A percentile compares a stretch with the other conserved stretches of the same genome.
Conservation (phyloP, 129 eudicot species). For the Logfia minima region DNA sequence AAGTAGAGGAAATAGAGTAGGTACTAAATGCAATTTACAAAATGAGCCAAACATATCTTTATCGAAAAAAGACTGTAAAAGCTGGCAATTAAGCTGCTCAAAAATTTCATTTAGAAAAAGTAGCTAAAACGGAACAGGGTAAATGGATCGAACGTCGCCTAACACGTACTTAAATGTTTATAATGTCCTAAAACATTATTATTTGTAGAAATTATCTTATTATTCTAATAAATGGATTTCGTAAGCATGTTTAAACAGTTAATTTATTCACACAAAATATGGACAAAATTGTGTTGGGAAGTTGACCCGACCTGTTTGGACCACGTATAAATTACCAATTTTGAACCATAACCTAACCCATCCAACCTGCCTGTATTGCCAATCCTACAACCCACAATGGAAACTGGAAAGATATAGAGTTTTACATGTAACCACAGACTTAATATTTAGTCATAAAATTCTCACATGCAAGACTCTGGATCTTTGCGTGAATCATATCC, state of each 20-base stretch:
- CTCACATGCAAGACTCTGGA: conserved; percentile 93
- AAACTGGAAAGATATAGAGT: not conserved
- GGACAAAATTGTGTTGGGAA: not conserved
- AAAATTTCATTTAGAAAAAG: not conserved
- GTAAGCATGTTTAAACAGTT: not conserved
- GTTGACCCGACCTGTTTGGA: not conserved
- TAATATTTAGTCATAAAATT: not conserved
- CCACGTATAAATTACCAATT: not conserved
- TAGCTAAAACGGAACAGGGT: not conserved
- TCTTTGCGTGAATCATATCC: conserved; percentile 98
- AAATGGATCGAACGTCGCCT: not conserved
- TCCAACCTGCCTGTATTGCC: not conserved
- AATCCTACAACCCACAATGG: not conserved
- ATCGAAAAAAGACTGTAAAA: not conserved
- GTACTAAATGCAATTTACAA: too few species aligned
- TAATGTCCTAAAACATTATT: too few species aligned
- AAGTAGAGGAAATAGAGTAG: not conserved
- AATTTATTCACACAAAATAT: not conserved
- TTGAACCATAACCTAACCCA: not conserved
- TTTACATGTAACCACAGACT: not conserved
- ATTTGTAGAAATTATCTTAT: not conserved
- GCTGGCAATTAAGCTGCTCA: not conserved
- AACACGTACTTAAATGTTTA: not conserved
- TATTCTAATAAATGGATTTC: not conserved
- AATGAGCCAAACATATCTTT: not conserved